These are phyloP conservation scores for Talaromyces albobiverticillius DNA, from an alignment of 2,329 filamentous ascomycete genomes.

Conservation along the genomic window DNA sequence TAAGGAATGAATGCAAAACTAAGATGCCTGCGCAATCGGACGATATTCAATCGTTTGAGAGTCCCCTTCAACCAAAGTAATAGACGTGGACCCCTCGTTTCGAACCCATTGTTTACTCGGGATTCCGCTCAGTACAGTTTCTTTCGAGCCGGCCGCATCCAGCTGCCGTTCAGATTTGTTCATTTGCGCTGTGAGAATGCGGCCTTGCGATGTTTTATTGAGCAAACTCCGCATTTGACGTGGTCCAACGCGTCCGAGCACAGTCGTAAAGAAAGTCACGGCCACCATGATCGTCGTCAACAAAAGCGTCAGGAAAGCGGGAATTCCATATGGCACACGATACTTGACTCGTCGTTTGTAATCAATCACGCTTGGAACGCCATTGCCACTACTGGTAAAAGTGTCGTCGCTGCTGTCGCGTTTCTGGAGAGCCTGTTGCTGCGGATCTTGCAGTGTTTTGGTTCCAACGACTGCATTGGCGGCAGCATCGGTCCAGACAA, in stretches of 20 bases:
- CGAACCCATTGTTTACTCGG: neutral
- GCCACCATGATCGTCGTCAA: neutral
- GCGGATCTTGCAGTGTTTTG: neutral
- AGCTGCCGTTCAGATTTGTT: neutral
- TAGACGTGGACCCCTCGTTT: neutral
- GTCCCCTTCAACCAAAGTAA: neutral
- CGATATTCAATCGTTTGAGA: neutral
- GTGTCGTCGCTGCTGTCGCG: neutral
- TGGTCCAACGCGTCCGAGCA: neutral
- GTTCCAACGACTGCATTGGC: conserved; percentile 45
- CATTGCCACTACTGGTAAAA: neutral
- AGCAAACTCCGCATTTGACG: neutral
- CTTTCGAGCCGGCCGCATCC: neutral
- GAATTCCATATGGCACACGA: neutral
- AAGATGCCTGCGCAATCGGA: too few relatives aligned
- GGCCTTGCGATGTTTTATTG: conserved; percentile 3
- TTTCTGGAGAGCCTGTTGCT: neutral
- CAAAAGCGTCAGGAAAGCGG: neutral
- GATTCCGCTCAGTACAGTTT: neutral
- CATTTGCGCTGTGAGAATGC: neutral
- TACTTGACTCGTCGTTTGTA: neutral
- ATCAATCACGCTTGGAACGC: neutral
- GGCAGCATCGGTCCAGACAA: conserved; percentile 46
- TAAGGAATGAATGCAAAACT: too few relatives aligned
- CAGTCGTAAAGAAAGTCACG: neutral